Conservation (phyloP, 192 early-diverging fungal species). For the Coemansia sp. region DNA sequence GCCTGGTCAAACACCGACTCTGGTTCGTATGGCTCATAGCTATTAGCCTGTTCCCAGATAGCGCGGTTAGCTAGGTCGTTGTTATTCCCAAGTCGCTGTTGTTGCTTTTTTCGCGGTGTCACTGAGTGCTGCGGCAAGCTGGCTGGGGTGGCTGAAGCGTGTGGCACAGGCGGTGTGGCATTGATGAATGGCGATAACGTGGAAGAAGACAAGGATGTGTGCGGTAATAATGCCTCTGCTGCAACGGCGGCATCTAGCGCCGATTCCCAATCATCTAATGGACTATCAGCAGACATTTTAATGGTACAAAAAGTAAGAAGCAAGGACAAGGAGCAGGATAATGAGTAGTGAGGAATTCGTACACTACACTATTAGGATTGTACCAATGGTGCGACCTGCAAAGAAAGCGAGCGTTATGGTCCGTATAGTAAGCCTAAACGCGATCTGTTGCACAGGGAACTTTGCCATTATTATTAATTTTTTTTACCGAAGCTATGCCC, state of each 20-base stretch:
- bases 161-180: not conserved
- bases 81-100: not conserved
- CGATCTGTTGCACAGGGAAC: not conserved
- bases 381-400: not conserved
- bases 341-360: not conserved
- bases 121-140: not conserved
- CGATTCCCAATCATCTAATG: constrained; percentile 7
- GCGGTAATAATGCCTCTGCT: not conserved
- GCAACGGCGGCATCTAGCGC: not conserved
- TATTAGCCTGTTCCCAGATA: not conserved
- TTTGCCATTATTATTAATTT: not conserved
- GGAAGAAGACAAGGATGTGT: not conserved
- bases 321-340: not conserved
- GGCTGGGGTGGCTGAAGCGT: constrained; percentile 1
- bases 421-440: not conserved
- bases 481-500: not conserved
- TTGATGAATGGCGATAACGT: constrained; percentile 2
- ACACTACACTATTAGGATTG: not conserved
- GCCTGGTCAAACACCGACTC: not conserved
- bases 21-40: not conserved
- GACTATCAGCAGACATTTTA: not conserved
- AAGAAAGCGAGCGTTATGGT: not conserved
- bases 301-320: not conserved
- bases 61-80: not conserved
- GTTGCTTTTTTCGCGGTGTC: not conserved